Base-by-base conservation (phyloP, 306 rosid species). In the Gastrolobium villosum region DNA sequence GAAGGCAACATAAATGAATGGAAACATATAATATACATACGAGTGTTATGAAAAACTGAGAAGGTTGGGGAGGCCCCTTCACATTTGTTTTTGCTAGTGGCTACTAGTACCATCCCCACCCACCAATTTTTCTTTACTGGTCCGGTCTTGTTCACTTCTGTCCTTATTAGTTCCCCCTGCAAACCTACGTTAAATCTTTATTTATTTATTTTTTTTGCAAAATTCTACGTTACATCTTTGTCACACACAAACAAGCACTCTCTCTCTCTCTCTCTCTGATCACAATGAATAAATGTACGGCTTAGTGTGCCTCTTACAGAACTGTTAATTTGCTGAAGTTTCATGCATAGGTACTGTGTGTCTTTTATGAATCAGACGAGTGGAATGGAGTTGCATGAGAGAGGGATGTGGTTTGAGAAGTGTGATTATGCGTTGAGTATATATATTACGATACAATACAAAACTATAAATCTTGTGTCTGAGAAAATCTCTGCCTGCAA, bases 181-280 rank as follows among this genome's bases (percentile, higher is more conserved):
- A 66, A 73, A 76, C 79, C 67, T 73, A 82, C 79, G 89, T 87
- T 85, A 84, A 90, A 91, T 91, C 96, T 84, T 82, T 91, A 81
- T 91, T 20, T 20, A 0, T 20, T 20, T 20, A 0, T 20, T 20
- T 20, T 20, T 20, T 20, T 20, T 20, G 26, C 26, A 20, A 20
- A 20, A 20, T 1, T 20, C 67, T 73, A 82, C 79, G 89, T 87
- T 85, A 84, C 91, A 91, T 91, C 96, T 84, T 82, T 91, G 84
- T 91, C 93, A 85, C 82, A 75, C 86, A 75, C 78, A 72, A 6
- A 79, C 72, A 72, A 74, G 31, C 34, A 32, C 79, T 30, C 70
- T 62, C 79, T 56, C 82, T 75, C 78, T 80, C 82, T 57, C 64
- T 57, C 70, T 65, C 44, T 86, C 76, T 65, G 67, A 40, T 78